Base-by-base conservation (phyloP, 192 early-diverging fungal species). In the Coemansia sp. region DNA sequence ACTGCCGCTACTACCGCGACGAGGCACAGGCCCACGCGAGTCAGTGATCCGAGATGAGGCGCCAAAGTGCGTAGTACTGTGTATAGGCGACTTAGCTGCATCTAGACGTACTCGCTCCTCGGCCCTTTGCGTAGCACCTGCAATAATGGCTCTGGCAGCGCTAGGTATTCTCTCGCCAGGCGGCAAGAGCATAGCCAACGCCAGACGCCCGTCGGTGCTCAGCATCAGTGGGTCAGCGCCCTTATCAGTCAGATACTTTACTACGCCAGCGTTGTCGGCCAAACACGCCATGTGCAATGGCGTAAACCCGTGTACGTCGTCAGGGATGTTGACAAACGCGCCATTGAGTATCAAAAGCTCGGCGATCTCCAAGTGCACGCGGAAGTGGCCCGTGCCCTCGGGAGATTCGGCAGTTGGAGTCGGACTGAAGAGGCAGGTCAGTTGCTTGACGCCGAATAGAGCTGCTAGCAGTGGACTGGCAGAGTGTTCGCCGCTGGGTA, bases 331-430 rank as follows among this genome's bases (percentile, higher is more conserved):
- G 18, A 73, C 5, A 38, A 18, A 24, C n/a, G 81, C 81, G 39
- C 81, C 81, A 39, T 84, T 84, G 40, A 84, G 77, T 11, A 72
- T 50, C 40, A 84, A 57, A 36, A 84, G 66, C 77, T 84, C 81
- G 39, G 81, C 81, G 0, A 84, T 57, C 66, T 74, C 75, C 22
- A 74, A n/a, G 46, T 66, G 71, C 40, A 72, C 44, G 41, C 58
- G 55, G 41, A 63, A 58, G 27, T 11, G 1, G 18, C 57, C 5
- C 8, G 34, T 18, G 10, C 44, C 13, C n/a, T 63, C 58, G 0
- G 6, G 53, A 8, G 41, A 24, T 15, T 22, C 64, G 5, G 43
- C 15, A 39, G 41, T 41, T 47, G 36, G 20, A 1, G 24, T 10
- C 10, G 47, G 2, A 11, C 24, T 36, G 16, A 61, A 12, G n/a